Percentiles rank a stretch among this genome's conserved stretches.
These are phyloP conservation scores for Salvia sclarea DNA, from an alignment of 305 asterid genomes.

Conservation along the genomic window DNA sequence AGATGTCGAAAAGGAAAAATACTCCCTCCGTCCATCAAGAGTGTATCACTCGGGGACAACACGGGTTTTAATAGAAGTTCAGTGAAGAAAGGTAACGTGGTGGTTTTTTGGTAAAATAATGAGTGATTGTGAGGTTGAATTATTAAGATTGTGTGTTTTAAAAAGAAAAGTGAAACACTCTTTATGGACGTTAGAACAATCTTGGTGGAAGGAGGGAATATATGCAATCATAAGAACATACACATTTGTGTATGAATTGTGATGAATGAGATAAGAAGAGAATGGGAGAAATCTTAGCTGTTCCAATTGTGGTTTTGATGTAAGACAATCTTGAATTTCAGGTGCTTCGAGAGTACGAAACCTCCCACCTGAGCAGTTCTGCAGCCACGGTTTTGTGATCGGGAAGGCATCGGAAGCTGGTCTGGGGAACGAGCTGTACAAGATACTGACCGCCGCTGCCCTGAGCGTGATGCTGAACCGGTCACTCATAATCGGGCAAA, in stretches of 20 bases:
- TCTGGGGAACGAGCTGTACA: constrained; percentile 94
- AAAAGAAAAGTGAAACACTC: too few relatives aligned
- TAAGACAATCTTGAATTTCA: constrained; percentile 35
- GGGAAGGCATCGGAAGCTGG: constrained; percentile 99
- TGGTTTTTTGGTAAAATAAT: too few relatives aligned
- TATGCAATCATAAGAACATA: too few relatives aligned
- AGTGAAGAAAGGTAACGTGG: too few relatives aligned
- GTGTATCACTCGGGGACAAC: too few relatives aligned
- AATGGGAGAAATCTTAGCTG: not conserved
- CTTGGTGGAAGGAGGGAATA: too few relatives aligned
- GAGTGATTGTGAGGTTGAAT: too few relatives aligned
- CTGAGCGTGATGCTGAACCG: constrained; percentile 96
- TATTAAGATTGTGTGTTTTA: too few relatives aligned
- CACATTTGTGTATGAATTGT: too few relatives aligned
- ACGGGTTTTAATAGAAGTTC: too few relatives aligned
- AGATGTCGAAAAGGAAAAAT: not conserved
- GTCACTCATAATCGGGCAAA: constrained; percentile 93
- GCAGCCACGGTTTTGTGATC: constrained; percentile 86
- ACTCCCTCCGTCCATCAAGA: too few relatives aligned
- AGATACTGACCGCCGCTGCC: constrained; percentile 85
- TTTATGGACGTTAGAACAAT: too few relatives aligned
- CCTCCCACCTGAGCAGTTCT: constrained; percentile 71
- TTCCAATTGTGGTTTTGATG: constrained; percentile 24
- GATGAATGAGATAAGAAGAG: constrained; percentile 1
- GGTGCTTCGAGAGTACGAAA: constrained; percentile 79